Evolutionary conservation across 306 rosid genomes (phyloP).

Genomic region (Glycine tomentella): DNA sequence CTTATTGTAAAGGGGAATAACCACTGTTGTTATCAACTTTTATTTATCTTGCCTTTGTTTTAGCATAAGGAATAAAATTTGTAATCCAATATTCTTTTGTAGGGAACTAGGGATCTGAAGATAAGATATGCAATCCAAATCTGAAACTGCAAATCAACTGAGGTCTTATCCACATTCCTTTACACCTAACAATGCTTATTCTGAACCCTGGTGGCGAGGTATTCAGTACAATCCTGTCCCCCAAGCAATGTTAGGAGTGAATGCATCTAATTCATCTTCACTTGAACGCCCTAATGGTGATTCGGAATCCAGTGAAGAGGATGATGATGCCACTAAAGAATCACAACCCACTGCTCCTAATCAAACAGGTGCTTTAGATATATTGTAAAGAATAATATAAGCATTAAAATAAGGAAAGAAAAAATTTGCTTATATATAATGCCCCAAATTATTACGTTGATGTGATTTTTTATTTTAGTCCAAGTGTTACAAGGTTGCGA

Average conservation of each 20-base stretch:
- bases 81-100: slow-evolving; percentile 14
- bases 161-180: slow-evolving; percentile 58
- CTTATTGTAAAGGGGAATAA: slow-evolving; percentile 5
- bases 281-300: slow-evolving; percentile 69
- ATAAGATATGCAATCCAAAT: slow-evolving; percentile 73
- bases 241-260: slow-evolving; percentile 54
- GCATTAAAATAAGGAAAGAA: neutral
- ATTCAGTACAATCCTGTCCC: slow-evolving; percentile 60
- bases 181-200: slow-evolving; percentile 55
- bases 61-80: slow-evolving; percentile 11
- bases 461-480: no score
- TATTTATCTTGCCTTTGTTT: slow-evolving; percentile 2
- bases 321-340: slow-evolving; percentile 66
- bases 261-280: slow-evolving; percentile 68
- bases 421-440: neutral
- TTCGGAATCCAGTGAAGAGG: slow-evolving; percentile 77
- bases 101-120: slow-evolving; percentile 58
- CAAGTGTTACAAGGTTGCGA: neutral
- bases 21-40: slow-evolving; percentile 11
- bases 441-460: no score
- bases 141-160: slow-evolving; percentile 57
- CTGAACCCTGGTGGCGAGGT: slow-evolving; percentile 85
- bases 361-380: slow-evolving; percentile 60
- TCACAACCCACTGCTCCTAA: slow-evolving; percentile 55
- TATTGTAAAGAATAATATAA: neutral